Evolutionary conservation across 2,329 filamentous ascomycete genomes (phyloP).

Genomic region (Colletotrichum costaricense): DNA sequence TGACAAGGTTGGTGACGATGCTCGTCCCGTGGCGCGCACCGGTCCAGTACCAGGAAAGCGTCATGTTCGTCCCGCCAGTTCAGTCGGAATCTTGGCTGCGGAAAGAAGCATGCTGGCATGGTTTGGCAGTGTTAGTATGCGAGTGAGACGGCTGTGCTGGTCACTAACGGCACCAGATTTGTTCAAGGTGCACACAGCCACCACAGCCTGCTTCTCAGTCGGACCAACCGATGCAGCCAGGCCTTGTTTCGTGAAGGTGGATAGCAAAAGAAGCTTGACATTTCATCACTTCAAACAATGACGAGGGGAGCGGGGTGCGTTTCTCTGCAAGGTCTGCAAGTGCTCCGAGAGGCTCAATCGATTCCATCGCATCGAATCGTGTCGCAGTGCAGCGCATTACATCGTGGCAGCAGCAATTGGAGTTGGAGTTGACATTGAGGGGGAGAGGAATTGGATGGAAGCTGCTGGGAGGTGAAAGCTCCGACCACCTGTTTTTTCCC

Average conservation of each 20-base stretch:
- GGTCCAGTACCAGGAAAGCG: not conserved
- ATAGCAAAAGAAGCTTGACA: conserved; percentile 9
- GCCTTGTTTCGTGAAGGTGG: conserved; percentile 20
- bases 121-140: conserved; percentile 8
- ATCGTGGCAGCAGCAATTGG: not conserved
- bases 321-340: not conserved
- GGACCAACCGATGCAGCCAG: conserved; percentile 24
- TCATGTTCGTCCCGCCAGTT: conserved; percentile 2
- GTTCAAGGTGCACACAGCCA: conserved; percentile 16
- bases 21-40: not conserved
- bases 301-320: conserved; percentile 21
- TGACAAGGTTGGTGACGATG: not conserved
- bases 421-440: too few species aligned
- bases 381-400: not conserved
- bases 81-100: not conserved
- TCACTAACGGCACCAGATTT: not conserved
- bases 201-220: conserved; percentile 20
- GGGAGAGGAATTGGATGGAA: not conserved
- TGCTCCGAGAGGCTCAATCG: not conserved
- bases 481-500: not conserved
- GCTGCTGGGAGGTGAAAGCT: not conserved
- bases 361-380: not conserved
- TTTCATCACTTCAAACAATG: conserved; percentile 11
- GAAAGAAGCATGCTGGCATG: not conserved
- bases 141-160: conserved; percentile 20